Base-by-base conservation (phyloP, 495 filamentous ascomycete species). In the Ramalina intermedia region DNA sequence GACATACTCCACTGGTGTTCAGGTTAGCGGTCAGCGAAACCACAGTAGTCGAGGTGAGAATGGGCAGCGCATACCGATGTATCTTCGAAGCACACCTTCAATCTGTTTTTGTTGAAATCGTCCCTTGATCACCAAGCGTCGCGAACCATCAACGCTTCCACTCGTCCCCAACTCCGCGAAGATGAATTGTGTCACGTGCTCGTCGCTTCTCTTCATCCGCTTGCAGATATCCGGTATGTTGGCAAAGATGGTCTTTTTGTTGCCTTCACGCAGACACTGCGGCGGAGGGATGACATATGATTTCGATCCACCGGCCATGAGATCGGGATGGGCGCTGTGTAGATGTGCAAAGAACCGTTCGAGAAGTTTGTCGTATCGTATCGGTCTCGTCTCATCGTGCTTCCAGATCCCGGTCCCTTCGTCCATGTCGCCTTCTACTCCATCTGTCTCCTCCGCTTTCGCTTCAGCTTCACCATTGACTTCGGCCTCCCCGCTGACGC, bases 161-260 rank as follows among this genome's bases (percentile, higher is more conserved):
- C 78, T 90, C 40, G 91, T 96, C 72, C 91, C 91, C 76, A 98
- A 79, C 65, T 98, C 91, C 55, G 91, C 88, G 69, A 98, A 96
- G 61, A 96, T 66, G 72, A 95, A 98, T 55, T 88, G 81, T 41
- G 86, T 96, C 57, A 96, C 86, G 69, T 96, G 90, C 64, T 98
- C 91, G 61, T 95, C 90, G 55, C 81, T 84, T 61, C 91, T 76
- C 80, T 98, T 98, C 89, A 98, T 91, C 50, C 86, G 75, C 69
- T 85, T 85, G 69, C 80, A 84, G 55, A 94, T 94, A 62, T 93
- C 87, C 50, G 83, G 74, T 58, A 98, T 87, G 71, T 98, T 98
- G 67, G 91, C 91, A 63, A 96, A 98, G 59, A 96, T 94, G 46
- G 91, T 96, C 83, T 94, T 95, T 78, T 94, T 95, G 78, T 96